Evolutionary conservation across 1,139 yeast genomes (phyloP).

Genomic region (Suhomyces atakaporum): DNA sequence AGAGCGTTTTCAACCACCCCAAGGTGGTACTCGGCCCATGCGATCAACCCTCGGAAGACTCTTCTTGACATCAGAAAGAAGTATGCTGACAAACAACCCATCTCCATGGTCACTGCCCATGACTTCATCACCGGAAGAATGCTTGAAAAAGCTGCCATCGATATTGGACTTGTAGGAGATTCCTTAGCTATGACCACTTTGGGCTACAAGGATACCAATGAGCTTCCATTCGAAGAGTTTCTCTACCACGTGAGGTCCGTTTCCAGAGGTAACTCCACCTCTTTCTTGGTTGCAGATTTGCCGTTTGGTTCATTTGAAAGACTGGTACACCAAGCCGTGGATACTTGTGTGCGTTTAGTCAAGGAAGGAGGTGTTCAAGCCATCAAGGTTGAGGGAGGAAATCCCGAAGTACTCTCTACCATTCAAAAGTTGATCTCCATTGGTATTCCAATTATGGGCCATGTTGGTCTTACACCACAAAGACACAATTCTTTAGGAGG

Average conservation of each 20-base stretch:
- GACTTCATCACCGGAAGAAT: slow-evolving; percentile 77
- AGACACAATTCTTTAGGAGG: slow-evolving; percentile 80
- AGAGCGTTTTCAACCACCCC: slow-evolving; percentile 14
- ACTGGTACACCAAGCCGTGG: slow-evolving; percentile 63
- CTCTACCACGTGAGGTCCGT: slow-evolving; percentile 77
- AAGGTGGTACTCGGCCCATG: slow-evolving; percentile 16
- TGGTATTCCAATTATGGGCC: slow-evolving; percentile 92
- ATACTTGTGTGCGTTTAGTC: slow-evolving; percentile 62
- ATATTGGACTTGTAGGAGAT: slow-evolving; percentile 82
- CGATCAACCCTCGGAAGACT: slow-evolving; percentile 25
- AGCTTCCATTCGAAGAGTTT: slow-evolving; percentile 76
- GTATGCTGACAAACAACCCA: slow-evolving; percentile 50
- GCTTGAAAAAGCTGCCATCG: slow-evolving; percentile 71
- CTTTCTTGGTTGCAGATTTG: slow-evolving; percentile 80
- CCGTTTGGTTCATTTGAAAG: slow-evolving; percentile 87
- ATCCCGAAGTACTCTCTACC: slow-evolving; percentile 47
- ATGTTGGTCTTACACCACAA: slow-evolving; percentile 92
- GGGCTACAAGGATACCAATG: slow-evolving; percentile 79
- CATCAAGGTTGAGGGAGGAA: slow-evolving; percentile 86
- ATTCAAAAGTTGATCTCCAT: slow-evolving; percentile 54
- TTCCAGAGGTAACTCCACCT: slow-evolving; percentile 62
- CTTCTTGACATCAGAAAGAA: slow-evolving; percentile 45
- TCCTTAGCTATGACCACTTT: slow-evolving; percentile 90
- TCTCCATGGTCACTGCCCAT: slow-evolving; percentile 82
- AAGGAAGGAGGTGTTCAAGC: slow-evolving; percentile 70